Evolutionary conservation across 495 filamentous ascomycete species (phyloP), one percentile per base, ranked within the genome.

Genomic region (Sabuloglossum arenarium): DNA sequence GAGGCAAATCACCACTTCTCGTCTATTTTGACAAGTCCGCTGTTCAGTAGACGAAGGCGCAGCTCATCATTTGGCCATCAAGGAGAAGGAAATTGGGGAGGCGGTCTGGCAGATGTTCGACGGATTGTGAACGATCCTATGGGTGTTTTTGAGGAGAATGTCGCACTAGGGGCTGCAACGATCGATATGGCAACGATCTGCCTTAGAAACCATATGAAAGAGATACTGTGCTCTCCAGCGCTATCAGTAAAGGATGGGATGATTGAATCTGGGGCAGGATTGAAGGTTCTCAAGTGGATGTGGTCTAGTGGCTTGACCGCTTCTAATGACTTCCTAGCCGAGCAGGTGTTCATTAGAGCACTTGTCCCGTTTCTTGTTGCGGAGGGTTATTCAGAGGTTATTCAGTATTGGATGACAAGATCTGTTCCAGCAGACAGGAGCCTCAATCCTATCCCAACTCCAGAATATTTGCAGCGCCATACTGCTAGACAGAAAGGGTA

Each of bases 11-110:
- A 67, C 29, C 84, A 83, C 65, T 57, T 89, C 43, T 69, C 73
- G 49, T 70, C 73, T 32, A 80, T 89, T 43, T 72, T 89, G n/a
- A 73, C 75, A n/a, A 83, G 82, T 63, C 84, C 85, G 1, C 70
- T 88, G 21, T 75, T 82, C 56, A 63, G 60, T 53, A 56, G 63
- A 23, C 21, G 16, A 4, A 25, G 1, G 42, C 42, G 14, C n/a
- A 43, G 25, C n/a, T 23, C 11, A 12, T 19, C 25, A 1, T 12
- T 19, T 11, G 28, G 11, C 55, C 23, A 27, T 21, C 28, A 9
- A 14, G 23, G n/a, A 21, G 23, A 29, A 24, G 21, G 37, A 27
- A 43, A 6, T 6, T 3, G 42, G 30, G 23, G 21, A 19, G 3
- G 19, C 23, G 27, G n/a, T 19, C 10, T 37, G 30, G 8, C 39